A percentile compares a stretch with the other conserved stretches of the same genome.
phyloP scores from a whole-genome alignment of 352 stramenopile genomes.

The Globisporangium spinosum region DNA sequence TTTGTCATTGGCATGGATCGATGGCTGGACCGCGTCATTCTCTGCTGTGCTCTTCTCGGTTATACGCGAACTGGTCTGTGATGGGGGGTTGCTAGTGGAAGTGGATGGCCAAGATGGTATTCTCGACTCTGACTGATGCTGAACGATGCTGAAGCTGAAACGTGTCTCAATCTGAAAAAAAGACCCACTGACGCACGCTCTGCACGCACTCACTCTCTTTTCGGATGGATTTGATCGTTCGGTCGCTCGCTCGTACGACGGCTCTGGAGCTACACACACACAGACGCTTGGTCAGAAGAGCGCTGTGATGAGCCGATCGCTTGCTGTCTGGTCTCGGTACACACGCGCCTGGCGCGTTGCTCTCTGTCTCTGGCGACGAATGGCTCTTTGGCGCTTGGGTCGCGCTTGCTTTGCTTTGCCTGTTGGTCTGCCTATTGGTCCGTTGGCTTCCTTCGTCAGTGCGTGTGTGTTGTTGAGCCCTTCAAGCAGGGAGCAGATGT shows the following conservation, averaged over 20 bases:
- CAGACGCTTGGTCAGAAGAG: background rate
- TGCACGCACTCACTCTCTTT: background rate
- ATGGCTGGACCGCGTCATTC: background rate
- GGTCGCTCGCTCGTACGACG: background rate
- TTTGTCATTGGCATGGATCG: background rate
- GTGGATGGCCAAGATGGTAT: background rate
- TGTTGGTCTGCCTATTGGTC: background rate
- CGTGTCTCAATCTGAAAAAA: constrained; percentile 8
- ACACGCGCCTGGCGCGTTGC: background rate
- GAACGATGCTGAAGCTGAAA: background rate
- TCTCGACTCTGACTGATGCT: background rate
- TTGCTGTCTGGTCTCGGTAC: background rate
- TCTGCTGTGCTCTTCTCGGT: background rate
- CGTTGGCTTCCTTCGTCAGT: background rate
- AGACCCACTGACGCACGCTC: background rate
- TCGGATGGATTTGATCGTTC: background rate
- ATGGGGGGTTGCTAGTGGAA: background rate
- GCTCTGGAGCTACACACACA: background rate
- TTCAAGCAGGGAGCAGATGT: background rate
- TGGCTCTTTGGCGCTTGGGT: background rate
- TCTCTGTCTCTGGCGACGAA: constrained; percentile 5
- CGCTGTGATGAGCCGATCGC: background rate
- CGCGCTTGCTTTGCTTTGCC: background rate
- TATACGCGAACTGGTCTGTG: background rate
- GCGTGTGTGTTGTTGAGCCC: background rate